These are phyloP conservation scores for Rachicladosporium sp. DNA, from an alignment of 2,329 filamentous ascomycete species.

Conservation along the genomic window DNA sequence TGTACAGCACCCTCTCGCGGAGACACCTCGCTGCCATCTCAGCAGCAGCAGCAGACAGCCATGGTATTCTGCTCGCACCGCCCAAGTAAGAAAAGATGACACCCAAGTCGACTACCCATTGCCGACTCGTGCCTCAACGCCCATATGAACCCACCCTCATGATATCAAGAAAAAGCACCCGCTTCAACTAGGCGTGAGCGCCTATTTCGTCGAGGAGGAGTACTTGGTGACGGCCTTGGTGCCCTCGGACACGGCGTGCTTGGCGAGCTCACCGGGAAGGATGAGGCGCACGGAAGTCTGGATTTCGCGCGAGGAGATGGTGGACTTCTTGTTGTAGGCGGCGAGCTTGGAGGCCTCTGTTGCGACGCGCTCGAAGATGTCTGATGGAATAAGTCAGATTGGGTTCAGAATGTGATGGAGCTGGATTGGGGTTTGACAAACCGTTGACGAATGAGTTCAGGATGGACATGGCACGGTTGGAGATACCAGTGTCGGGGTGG, in stretches of 20 bases:
- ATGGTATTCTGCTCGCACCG: slow-evolving; percentile 1
- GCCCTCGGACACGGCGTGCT: slow-evolving; percentile 98
- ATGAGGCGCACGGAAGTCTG: slow-evolving; percentile 98
- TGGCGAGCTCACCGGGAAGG: slow-evolving; percentile 94
- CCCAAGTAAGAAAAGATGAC: no score
- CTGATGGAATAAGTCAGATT: slow-evolving; percentile 57
- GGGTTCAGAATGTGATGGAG: slow-evolving; percentile 85
- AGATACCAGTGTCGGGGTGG: slow-evolving; percentile 99
- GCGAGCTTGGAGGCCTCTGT: slow-evolving; percentile 98
- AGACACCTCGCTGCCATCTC: neutral
- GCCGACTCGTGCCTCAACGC: slow-evolving; percentile 20
- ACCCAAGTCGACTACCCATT: no score
- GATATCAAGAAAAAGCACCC: slow-evolving; percentile 8
- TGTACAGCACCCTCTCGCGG: slow-evolving; percentile 17
- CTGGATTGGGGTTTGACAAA: slow-evolving; percentile 60
- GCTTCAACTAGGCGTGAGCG: slow-evolving; percentile 22
- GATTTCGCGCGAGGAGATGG: slow-evolving; percentile 98
- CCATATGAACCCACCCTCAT: slow-evolving; percentile 40
- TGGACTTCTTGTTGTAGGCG: slow-evolving; percentile 99
- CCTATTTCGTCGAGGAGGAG: slow-evolving; percentile 98
- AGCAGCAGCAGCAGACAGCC: slow-evolving; percentile 4
- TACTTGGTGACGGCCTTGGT: slow-evolving; percentile 99
- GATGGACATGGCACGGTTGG: slow-evolving; percentile 99
- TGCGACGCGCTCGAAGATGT: slow-evolving; percentile 98
- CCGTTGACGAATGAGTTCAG: slow-evolving; percentile 99